A percentile compares a stretch with the other conserved stretches of the same genome.
These are phyloP conservation scores for Phlegmacium glaucopus DNA, from an alignment of 768 basidiomycete species.

Conservation along the genomic window DNA sequence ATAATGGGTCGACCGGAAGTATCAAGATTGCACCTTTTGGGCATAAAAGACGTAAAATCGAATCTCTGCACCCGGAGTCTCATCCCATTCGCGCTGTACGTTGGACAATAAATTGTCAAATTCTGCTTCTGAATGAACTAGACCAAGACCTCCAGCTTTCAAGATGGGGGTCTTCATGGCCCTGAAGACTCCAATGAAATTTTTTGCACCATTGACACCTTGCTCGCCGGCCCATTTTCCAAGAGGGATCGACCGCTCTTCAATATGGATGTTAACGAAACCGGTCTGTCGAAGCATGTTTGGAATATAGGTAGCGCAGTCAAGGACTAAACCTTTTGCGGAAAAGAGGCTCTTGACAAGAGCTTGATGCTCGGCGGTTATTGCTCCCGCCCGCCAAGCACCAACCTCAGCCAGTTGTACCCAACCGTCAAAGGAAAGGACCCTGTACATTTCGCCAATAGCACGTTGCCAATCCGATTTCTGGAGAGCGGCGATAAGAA, in stretches of 20 bases:
- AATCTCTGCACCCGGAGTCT: constrained; percentile 10
- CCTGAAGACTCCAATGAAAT: constrained; percentile 11
- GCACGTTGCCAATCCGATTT: constrained; percentile 14
- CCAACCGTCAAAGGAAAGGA: constrained; percentile 13
- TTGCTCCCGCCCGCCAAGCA: constrained; percentile 3
- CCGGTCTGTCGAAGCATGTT: constrained; percentile 10
- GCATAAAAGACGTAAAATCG: constrained; percentile 9
- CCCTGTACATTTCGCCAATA: constrained; percentile 9
- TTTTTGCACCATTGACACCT: constrained; percentile 7
- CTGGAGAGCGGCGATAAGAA: constrained; percentile 15
- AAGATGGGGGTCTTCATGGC: constrained; percentile 18
- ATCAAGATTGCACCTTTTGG: constrained; percentile 4
- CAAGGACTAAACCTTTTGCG: constrained; percentile 9
- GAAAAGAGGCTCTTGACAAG: constrained; percentile 7
- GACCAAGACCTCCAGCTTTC: constrained; percentile 11
- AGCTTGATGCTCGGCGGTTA: background rate
- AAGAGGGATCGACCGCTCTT: constrained; percentile 6
- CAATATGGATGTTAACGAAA: constrained; percentile 11
- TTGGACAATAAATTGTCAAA: constrained; percentile 8
- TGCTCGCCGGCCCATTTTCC: constrained; percentile 15
- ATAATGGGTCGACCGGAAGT: too few species aligned
- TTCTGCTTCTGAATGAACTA: constrained; percentile 10
- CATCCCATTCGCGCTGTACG: constrained; percentile 11
- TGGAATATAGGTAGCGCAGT: constrained; percentile 10
- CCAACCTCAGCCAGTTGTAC: constrained; percentile 16